Evolutionary conservation across 352 stramenopile genomes (phyloP), one percentile per base, ranked within the genome.

Genomic region (Phytophthora europaea): DNA sequence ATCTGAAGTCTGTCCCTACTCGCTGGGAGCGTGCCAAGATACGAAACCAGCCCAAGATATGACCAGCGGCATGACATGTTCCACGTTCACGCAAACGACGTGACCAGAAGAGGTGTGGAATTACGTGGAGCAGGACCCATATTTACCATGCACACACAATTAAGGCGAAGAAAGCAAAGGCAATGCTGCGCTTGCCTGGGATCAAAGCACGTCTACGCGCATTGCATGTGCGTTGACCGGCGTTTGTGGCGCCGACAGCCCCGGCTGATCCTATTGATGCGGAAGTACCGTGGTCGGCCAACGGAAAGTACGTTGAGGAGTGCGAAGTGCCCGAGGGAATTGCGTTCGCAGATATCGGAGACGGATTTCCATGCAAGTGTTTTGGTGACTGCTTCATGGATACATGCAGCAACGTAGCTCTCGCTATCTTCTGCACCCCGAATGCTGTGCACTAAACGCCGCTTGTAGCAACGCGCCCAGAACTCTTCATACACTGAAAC

Each of bases 351-450:
- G 20, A 58, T 20, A 23, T 66, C 59, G 34, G 54, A 40, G 31
- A 65, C 26, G 60, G 4, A 8, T 18, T 53, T 48, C 48, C 45
- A 22, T 45, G 16, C n/a, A 9, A 36, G 28, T 47, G 61, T 53
- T 34, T 43, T 31, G 43, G 38, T 2, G 43, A 56, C 28, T 54
- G 58, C 28, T 55, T 65, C 13, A 55, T 47, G 43, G 57, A 56
- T 34, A 55, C 57, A 43, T 56, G 61, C 22, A 28, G 36, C 54
- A 67, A 20, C 13, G 47, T n/a, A 16, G 9, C 7, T 6, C n/a
- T 48, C 0, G 34, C 61, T 23, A 60, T 54, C 22, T 67, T 28
- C 33, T 60, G 48, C 50, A 59, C 33, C 28, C 20, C 1, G 48
- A 60, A 15, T 60, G 26, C 13, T 67, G 33, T 28, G 43, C 22